Evolutionary conservation across 768 basidiomycete genomes (phyloP).

Genomic region (Tylopilus balloui): DNA sequence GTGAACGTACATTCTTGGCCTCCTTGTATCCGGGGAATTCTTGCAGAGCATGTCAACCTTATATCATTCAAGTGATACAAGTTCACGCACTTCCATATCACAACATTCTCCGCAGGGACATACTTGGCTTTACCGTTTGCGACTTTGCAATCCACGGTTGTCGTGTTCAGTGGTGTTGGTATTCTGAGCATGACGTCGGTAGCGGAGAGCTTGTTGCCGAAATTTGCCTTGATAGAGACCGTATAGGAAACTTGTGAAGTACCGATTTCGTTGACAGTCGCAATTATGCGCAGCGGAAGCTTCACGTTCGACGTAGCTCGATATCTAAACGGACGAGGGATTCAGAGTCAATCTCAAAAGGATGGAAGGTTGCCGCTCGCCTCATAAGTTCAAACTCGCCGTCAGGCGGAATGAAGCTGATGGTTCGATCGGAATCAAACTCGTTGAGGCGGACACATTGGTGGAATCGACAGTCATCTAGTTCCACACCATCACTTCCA

Average conservation of each 20-base stretch:
- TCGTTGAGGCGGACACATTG: slow-evolving; percentile 95
- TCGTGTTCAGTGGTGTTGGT: slow-evolving; percentile 95
- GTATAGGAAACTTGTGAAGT: slow-evolving; percentile 90
- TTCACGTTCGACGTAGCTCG: slow-evolving; percentile 96
- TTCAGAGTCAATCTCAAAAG: slow-evolving; percentile 1
- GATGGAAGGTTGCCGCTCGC: slow-evolving; percentile 38
- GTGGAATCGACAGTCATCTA: slow-evolving; percentile 98
- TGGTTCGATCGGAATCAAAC: slow-evolving; percentile 90
- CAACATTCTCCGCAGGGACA: slow-evolving; percentile 90
- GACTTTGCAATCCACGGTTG: slow-evolving; percentile 87
- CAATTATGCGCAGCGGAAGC: slow-evolving; percentile 82
- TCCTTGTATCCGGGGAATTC: slow-evolving; percentile 89
- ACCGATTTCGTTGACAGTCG: slow-evolving; percentile 90
- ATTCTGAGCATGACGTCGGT: slow-evolving; percentile 90
- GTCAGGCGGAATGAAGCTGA: slow-evolving; percentile 97
- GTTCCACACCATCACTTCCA: slow-evolving; percentile 72
- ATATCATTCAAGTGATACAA: not conserved
- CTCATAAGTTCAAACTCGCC: slow-evolving; percentile 99
- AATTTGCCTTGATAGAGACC: slow-evolving; percentile 82
- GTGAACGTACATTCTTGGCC: slow-evolving; percentile 85
- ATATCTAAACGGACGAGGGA: slow-evolving; percentile 52
- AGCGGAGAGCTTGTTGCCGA: slow-evolving; percentile 87
- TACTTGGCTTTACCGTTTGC: slow-evolving; percentile 95
- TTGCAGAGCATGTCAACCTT: slow-evolving; percentile 30
- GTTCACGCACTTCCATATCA: slow-evolving; percentile 90